Evolutionary conservation across 495 filamentous ascomycete species (phyloP), one percentile per base, ranked within the genome.

Genomic region (Cercophora scortea): DNA sequence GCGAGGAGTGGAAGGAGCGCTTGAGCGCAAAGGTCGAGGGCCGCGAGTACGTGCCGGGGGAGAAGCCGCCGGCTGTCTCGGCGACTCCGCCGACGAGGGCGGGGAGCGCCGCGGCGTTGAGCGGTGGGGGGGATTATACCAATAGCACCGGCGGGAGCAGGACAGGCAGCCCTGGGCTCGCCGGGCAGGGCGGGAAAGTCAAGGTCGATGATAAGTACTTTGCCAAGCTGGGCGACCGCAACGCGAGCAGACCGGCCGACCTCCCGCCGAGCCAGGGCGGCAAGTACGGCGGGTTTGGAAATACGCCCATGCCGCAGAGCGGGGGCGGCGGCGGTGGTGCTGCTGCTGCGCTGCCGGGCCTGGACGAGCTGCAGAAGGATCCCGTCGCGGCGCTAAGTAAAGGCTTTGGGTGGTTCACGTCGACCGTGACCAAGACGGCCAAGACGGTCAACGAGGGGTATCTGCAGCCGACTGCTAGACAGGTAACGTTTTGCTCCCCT

Each of bases 1-100:
- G 90, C 16, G 93, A 96, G 68, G 94, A 98, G 71, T 98, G 84
- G 77, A 97, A 97, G 66, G 94, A 96, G 67, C 78, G 92, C 56
- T 62, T 98, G 45, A 80, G 81, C 25, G 85, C 85, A 49, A 92
- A 91, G 70, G 86, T 91, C 25, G 91, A 96, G 61, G 87, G 87
- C 5, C 73, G 76, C 49, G 86, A 93, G 56, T 98, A 90, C 65
- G 84, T 89, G 7, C 81, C 79, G 0, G 83, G 80, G 18, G 76
- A 82, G 60, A 76, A 74, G 56, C 61, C 51, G 57, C 68, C 62
- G 51, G 61, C 69, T 32, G 36, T 38, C 3, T 2, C 62, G 60
- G 66, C 54, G 10, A 52, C 65, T n/a, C 67, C 59, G 48, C 57
- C 66, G 12, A 59, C 59, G 11, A 54, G 49, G 33, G 56, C 44